Percentiles rank a stretch among this genome's conserved stretches.
Conservation (phyloP, 257 asterid species). For the Lycium ferocissimum region DNA sequence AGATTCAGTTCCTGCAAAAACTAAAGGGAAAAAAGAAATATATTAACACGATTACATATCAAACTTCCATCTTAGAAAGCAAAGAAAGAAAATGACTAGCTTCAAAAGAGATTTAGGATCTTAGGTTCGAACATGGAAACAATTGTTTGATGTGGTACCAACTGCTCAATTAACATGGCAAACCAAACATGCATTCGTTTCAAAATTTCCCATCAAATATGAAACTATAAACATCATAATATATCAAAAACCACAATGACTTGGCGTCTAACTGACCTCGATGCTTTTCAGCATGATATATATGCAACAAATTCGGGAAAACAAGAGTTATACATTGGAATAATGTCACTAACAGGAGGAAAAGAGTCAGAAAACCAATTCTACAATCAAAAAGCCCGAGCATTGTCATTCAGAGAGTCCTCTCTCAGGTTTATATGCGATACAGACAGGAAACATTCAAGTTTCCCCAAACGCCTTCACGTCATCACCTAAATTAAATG, state of each 20-base stretch:
- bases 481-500: not conserved
- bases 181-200: not conserved
- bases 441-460: conserved; percentile 21
- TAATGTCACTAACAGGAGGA: not conserved
- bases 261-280: not conserved
- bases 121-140: not conserved
- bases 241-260: not conserved
- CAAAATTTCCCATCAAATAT: not conserved
- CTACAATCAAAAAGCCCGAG: conserved; percentile 8
- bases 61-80: not conserved
- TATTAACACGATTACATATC: not conserved
- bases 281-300: not conserved
- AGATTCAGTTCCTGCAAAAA: conserved; percentile 19
- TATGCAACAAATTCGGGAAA: not conserved
- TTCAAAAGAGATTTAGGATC: not conserved
- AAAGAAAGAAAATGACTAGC: not conserved
- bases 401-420: conserved; percentile 15
- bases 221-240: not conserved
- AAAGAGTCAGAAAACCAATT: not conserved
- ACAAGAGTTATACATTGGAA: not conserved
- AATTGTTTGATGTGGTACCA: not conserved
- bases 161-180: not conserved
- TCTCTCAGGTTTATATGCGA: conserved; percentile 16
- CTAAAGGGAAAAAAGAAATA: not conserved
- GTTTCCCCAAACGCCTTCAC: not conserved